phyloP scores from a whole-genome alignment of 2,329 filamentous ascomycete species.

The Monilinia aucupariae region DNA sequence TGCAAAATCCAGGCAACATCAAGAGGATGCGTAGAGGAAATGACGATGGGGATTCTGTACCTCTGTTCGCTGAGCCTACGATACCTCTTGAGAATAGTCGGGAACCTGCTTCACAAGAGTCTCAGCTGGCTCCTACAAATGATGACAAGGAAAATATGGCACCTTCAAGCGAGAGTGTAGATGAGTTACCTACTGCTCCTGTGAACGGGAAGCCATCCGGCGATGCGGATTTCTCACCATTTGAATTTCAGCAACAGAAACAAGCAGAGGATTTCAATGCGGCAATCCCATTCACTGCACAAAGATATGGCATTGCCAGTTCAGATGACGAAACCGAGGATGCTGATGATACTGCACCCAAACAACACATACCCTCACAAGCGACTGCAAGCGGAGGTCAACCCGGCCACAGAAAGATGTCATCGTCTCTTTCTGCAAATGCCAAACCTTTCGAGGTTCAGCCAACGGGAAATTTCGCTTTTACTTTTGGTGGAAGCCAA shows the following conservation, averaged over 20 bases:
- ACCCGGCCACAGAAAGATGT: slow-evolving; percentile 39
- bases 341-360: slow-evolving; percentile 17
- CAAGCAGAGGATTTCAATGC: slow-evolving; percentile 38
- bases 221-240: slow-evolving; percentile 52
- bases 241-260: slow-evolving; percentile 50
- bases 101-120: slow-evolving; percentile 33
- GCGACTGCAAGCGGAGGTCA: slow-evolving; percentile 15
- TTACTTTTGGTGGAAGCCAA: slow-evolving; percentile 25
- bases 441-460: slow-evolving; percentile 59
- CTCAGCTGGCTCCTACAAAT: slow-evolving; percentile 16
- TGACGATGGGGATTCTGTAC: slow-evolving; percentile 66
- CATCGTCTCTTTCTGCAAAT: slow-evolving; percentile 61
- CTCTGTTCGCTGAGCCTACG: slow-evolving; percentile 62
- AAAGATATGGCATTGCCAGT: slow-evolving; percentile 28
- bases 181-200: slow-evolving; percentile 22
- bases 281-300: slow-evolving; percentile 30
- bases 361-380: slow-evolving; percentile 8
- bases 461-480: slow-evolving; percentile 26
- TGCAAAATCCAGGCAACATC: slow-evolving; percentile 60
- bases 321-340: slow-evolving; percentile 30
- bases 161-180: slow-evolving; percentile 22
- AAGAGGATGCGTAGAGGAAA: slow-evolving; percentile 67
- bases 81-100: slow-evolving; percentile 35
- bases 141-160: slow-evolving; percentile 34
- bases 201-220: slow-evolving; percentile 42